These are phyloP conservation scores for Gynochthodes officinalis DNA, from an alignment of 257 asterid species.

Conservation along the genomic window DNA sequence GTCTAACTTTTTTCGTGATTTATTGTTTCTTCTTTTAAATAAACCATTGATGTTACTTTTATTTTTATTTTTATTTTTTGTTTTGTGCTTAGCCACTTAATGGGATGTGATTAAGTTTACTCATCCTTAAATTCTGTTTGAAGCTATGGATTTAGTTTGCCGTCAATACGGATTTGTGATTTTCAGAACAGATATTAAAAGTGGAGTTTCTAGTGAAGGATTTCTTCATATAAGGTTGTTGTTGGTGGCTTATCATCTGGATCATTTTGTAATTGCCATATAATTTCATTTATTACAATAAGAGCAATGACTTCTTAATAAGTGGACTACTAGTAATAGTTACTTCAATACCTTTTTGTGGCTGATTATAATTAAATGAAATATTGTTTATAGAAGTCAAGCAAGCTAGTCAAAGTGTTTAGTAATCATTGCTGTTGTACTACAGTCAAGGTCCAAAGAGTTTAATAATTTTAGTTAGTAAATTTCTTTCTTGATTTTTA, in stretches of 20 bases:
- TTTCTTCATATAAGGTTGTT: background rate
- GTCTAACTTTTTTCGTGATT: conserved; percentile 3
- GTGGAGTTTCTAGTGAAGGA: background rate
- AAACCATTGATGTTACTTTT: background rate
- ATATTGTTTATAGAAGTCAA: background rate
- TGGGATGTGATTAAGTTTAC: background rate
- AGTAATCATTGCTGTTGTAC: background rate
- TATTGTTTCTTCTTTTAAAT: background rate
- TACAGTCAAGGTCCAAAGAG: background rate
- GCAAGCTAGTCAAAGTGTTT: background rate
- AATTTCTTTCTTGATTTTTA: background rate
- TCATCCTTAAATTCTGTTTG: background rate
- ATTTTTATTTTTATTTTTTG: too few species aligned
- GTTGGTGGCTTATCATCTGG: background rate
- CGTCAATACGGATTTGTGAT: background rate
- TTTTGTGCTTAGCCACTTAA: background rate
- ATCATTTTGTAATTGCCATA: background rate
- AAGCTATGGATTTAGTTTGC: background rate
- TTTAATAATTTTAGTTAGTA: background rate
- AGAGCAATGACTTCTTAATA: background rate
- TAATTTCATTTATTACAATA: background rate
- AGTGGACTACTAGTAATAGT: background rate
- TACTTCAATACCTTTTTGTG: background rate
- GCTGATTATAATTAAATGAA: background rate
- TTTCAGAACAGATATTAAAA: background rate